Evolutionary conservation across 306 rosid species (phyloP).

Genomic region (Canavalia ensiformis): DNA sequence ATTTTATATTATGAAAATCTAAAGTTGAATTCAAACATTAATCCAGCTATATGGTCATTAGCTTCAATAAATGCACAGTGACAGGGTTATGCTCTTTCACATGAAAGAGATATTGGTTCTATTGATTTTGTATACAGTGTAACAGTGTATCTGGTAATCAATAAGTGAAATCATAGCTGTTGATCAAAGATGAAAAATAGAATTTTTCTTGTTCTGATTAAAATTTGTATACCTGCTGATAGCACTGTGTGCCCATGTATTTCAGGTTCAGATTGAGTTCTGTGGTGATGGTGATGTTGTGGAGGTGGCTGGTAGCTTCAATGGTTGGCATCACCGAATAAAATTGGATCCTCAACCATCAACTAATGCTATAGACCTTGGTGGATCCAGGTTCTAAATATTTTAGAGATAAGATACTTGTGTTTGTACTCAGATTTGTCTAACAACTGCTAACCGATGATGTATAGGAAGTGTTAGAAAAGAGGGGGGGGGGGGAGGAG

Average conservation of each 20-base stretch:
- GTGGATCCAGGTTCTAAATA: slow-evolving; percentile 66
- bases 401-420: slow-evolving; percentile 17
- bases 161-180: slow-evolving; percentile 5
- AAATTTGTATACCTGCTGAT: slow-evolving; percentile 44
- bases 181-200: neutral
- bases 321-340: slow-evolving; percentile 90
- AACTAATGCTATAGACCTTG: slow-evolving; percentile 52
- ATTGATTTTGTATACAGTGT: slow-evolving; percentile 25
- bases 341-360: slow-evolving; percentile 76
- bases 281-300: slow-evolving; percentile 77
- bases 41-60: slow-evolving; percentile 38
- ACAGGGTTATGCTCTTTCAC: neutral
- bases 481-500: too few species aligned
- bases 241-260: slow-evolving; percentile 43
- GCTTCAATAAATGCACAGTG: slow-evolving; percentile 26
- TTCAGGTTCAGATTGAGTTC: slow-evolving; percentile 79
- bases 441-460: slow-evolving; percentile 23
- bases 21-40: slow-evolving; percentile 20
- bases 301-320: slow-evolving; percentile 95
- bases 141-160: slow-evolving; percentile 30
- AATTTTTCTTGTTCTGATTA: neutral
- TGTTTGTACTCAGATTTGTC: neutral
- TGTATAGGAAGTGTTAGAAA: slow-evolving; percentile 30
- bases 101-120: slow-evolving; percentile 23
- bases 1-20: slow-evolving; percentile 30